These are phyloP conservation scores for Cercospora sp. DNA, from an alignment of 2,329 filamentous ascomycete genomes.

Conservation along the genomic window DNA sequence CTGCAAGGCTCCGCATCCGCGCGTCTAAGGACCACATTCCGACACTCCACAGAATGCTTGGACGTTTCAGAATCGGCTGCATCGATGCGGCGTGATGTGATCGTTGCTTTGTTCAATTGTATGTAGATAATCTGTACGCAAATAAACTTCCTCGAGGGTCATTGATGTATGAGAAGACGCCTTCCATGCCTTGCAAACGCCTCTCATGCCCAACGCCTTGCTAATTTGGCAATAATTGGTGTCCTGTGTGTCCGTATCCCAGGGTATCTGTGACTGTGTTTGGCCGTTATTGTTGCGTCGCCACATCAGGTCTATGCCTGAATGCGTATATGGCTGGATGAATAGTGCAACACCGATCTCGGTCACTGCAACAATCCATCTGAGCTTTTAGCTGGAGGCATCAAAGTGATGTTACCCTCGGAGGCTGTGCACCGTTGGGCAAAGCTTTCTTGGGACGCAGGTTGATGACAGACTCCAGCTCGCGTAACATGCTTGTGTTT, in stretches of 20 bases:
- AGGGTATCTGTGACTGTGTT: neutral
- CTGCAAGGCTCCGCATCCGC: neutral
- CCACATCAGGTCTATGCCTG: neutral
- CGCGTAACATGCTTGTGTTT: constrained; percentile 84
- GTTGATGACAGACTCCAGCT: constrained; percentile 83
- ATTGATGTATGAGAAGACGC: neutral
- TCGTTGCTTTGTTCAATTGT: neutral
- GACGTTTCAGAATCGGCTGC: neutral
- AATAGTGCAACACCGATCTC: neutral
- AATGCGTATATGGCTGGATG: neutral
- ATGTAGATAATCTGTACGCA: neutral
- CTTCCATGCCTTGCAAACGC: neutral
- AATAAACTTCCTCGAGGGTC: neutral
- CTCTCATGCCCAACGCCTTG: constrained; percentile 7
- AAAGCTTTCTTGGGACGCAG: constrained; percentile 25
- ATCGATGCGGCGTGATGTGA: neutral
- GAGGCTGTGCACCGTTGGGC: constrained; percentile 14
- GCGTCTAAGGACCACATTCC: neutral
- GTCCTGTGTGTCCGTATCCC: constrained; percentile 4
- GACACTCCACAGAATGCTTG: neutral
- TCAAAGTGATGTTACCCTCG: constrained; percentile 19
- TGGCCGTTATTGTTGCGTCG: neutral
- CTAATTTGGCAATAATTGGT: constrained; percentile 3
- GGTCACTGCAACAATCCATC: neutral
- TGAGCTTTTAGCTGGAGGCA: neutral